Conservation (phyloP, 1,284 basidiomycete species). For the Athelia sp. region DNA sequence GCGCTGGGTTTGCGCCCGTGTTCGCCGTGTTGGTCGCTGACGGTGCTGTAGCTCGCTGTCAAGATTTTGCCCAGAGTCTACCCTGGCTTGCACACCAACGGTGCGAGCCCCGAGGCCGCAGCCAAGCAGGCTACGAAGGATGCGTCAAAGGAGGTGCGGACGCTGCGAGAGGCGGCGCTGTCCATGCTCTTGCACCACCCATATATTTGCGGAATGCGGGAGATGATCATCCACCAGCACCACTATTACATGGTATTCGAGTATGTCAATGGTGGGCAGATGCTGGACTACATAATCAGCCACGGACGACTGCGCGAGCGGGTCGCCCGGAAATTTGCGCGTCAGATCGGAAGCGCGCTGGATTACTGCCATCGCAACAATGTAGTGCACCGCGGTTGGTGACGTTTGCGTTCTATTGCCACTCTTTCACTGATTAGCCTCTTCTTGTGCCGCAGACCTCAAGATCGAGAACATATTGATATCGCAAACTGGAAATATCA, state of each 20-base stretch:
- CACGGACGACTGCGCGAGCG: slow-evolving; percentile 95
- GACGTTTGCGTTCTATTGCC: slow-evolving; percentile 4
- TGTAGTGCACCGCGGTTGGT: slow-evolving; percentile 85
- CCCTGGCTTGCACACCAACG: slow-evolving; percentile 43
- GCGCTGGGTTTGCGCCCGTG: slow-evolving; percentile 16
- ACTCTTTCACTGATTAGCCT: slow-evolving; percentile 2
- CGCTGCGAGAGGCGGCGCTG: slow-evolving; percentile 91
- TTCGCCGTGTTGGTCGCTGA: slow-evolving; percentile 7
- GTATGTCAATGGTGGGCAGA: slow-evolving; percentile 98
- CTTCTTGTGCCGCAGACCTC: slow-evolving; percentile 54
- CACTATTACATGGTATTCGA: slow-evolving; percentile 99
- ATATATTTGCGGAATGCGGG: slow-evolving; percentile 98
- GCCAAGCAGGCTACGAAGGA: slow-evolving; percentile 86
- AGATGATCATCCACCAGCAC: slow-evolving; percentile 93
- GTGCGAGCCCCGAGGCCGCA: slow-evolving; percentile 51
- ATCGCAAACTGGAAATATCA: slow-evolving; percentile 97
- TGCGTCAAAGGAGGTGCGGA: slow-evolving; percentile 93
- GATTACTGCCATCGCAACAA: slow-evolving; percentile 98
- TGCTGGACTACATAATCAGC: slow-evolving; percentile 99
- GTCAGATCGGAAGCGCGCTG: slow-evolving; percentile 94
- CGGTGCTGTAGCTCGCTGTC: slow-evolving; percentile 76
- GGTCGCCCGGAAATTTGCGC: slow-evolving; percentile 93
- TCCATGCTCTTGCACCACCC: slow-evolving; percentile 96
- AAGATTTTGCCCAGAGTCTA: slow-evolving; percentile 91
- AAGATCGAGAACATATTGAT: slow-evolving; percentile 99